These are phyloP conservation scores for Alternaria hordeiaustralica DNA, from an alignment of 2,329 filamentous ascomycete genomes.

Conservation along the genomic window DNA sequence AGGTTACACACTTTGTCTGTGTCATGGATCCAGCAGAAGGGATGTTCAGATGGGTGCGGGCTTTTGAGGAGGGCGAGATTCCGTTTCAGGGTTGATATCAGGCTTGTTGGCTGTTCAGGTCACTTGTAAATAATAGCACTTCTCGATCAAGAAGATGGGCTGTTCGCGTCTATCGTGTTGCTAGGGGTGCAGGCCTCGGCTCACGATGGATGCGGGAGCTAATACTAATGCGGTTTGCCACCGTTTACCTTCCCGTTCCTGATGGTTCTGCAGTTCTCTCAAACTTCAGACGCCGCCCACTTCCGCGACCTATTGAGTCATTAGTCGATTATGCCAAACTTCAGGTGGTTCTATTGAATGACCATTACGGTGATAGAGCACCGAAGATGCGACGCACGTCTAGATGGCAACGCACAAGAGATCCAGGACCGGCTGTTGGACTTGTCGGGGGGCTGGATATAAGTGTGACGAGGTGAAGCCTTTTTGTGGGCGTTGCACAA, in stretches of 20 bases:
- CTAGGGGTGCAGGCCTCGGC: not conserved
- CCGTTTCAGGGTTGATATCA: not conserved
- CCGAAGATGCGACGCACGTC: conserved; percentile 9
- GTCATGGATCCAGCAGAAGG: conserved; percentile 63
- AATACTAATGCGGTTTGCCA: conserved; percentile 11
- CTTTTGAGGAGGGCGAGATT: conserved; percentile 20
- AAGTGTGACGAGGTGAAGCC: conserved; percentile 44
- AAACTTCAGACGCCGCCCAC: not conserved
- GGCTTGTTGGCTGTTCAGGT: not conserved
- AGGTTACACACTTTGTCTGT: conserved; percentile 64
- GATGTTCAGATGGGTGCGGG: conserved; percentile 53
- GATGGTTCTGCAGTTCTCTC: not conserved
- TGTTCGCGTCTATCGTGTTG: not conserved
- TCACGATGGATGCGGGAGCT: not conserved
- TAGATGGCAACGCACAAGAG: conserved; percentile 34
- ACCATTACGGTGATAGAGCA: not conserved
- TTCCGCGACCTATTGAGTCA: not conserved
- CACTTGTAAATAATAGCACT: not conserved
- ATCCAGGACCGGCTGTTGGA: conserved; percentile 42
- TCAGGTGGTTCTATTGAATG: not conserved
- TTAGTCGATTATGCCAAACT: not conserved
- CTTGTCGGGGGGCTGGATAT: conserved; percentile 41
- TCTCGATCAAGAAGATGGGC: not conserved
- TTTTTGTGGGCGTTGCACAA: conserved; percentile 33
- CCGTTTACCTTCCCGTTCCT: not conserved